Evolutionary conservation across 176 grass and related monocot species (phyloP), one percentile per base, ranked within the genome.

Genomic region (Aechmea fasciata): DNA sequence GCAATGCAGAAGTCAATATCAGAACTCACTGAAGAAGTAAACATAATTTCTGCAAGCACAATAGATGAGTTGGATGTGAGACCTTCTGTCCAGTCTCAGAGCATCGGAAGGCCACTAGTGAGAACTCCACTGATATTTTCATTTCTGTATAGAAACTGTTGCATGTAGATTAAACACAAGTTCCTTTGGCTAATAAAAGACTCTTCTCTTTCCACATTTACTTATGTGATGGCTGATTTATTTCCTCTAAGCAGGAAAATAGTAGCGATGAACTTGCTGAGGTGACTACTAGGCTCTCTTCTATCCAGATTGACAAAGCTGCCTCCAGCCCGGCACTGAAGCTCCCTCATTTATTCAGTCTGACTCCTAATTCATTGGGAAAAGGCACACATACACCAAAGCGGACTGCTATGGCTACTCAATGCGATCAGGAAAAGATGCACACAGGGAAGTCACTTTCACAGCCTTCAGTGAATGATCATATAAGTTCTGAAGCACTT

Each of bases 1-100:
- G 68, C 84, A 71, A 90, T 99, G 84, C 95, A 99, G 67, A 86
- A 84, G 54, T 94, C 95, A 29, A 99, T 94, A 82, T 64, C 85
- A 64, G 87, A 94, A 23, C 84, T 99, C 13, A 90, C 95, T 62
- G 87, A 87, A 77, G 95, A 99, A 79, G 90, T 90, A 75, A 90
- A 75, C 68, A 77, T 63, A 61, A 59, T 80, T 66, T 84, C 88
- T 55, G 75, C 74, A 79, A 84, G 77, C 63, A 76, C 81, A 69
- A 65, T 84, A 52, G 76, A 87, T 65, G 84, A 82, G 66, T 67
- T 85, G 54, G 82, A 87, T 63, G 71, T 75, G 62, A 87, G 80
- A 69, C 52, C 82, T 63, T 69, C 78, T 52, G 48, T 65, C 47
- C 86, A 85, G 73, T 82, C 61, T 47, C 47, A 62, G 33, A 79